These are phyloP conservation scores for Berberis vulgaris DNA, from an alignment of 164 flowering plant species.

Conservation along the genomic window DNA sequence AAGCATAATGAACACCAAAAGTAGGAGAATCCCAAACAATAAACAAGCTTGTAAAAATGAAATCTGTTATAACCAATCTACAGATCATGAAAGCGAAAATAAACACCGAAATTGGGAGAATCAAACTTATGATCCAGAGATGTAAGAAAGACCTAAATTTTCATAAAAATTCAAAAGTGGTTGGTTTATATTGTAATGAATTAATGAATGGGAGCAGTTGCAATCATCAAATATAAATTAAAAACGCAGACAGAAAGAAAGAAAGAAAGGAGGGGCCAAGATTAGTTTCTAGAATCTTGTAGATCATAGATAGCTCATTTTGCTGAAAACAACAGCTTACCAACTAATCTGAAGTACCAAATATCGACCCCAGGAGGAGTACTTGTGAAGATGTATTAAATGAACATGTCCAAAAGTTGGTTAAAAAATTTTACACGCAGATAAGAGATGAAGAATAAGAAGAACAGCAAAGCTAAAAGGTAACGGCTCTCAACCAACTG, in stretches of 20 bases:
- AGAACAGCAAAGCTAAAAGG: no score
- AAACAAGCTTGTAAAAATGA: no score
- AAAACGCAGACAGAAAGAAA: background rate
- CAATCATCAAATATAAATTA: conserved; percentile 23
- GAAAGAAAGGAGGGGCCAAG: conserved; percentile 6
- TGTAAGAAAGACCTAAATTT: background rate
- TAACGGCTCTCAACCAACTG: no score
- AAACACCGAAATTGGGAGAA: no score
- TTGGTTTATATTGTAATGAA: conserved; percentile 5
- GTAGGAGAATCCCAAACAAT: no score
- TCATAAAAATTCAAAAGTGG: background rate
- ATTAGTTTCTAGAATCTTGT: conserved; percentile 35
- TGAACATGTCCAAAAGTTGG: background rate
- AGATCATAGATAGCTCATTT: conserved; percentile 30
- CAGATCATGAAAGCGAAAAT: no score
- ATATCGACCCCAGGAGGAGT: background rate
- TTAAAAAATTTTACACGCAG: no score
- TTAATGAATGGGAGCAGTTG: conserved; percentile 41
- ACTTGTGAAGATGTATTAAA: background rate
- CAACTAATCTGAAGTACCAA: conserved; percentile 15
- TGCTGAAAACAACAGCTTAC: conserved; percentile 13
- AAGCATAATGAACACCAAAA: no score
- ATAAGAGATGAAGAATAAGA: background rate
- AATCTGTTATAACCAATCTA: no score
- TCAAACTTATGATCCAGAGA: no score